Percentiles rank a stretch among this genome's conserved stretches.
Conservation (phyloP, 257 asterid genomes). For the Leonotis leonurus region DNA sequence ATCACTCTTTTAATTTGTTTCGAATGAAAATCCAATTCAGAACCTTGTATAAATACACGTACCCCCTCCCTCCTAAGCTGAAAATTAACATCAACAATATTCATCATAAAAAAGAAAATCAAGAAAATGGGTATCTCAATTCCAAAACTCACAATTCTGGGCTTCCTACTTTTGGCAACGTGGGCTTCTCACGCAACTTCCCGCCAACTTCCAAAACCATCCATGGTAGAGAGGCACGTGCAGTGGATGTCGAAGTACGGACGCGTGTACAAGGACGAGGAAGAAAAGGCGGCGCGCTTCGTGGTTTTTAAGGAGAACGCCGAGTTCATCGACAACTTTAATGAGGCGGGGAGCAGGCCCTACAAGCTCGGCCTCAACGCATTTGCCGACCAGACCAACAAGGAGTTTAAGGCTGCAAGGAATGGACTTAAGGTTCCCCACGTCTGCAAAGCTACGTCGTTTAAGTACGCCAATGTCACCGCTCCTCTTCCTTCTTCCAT, state of each 20-base stretch:
- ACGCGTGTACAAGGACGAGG: slow-evolving; percentile 20
- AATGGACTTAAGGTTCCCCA: no score
- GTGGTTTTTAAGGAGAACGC: slow-evolving; percentile 26
- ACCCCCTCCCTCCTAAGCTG: no score
- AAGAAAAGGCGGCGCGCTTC: slow-evolving; percentile 34
- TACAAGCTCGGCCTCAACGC: slow-evolving; percentile 32
- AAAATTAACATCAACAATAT: no score
- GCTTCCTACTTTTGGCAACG: slow-evolving; percentile 3
- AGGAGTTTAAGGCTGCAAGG: slow-evolving; percentile 25
- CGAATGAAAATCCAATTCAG: no score
- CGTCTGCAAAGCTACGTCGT: no score
- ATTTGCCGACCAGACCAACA: slow-evolving; percentile 36
- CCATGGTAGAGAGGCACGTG: slow-evolving; percentile 26
- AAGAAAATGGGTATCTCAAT: neutral
- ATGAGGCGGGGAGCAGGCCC: slow-evolving; percentile 12
- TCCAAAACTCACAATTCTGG: neutral
- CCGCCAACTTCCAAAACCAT: neutral
- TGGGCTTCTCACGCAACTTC: slow-evolving; percentile 6
- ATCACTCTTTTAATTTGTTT: no score
- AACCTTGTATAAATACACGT: no score
- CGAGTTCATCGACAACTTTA: slow-evolving; percentile 23
- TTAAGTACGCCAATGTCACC: slow-evolving; percentile 23
- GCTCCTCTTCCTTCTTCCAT: slow-evolving; percentile 22
- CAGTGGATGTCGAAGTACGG: slow-evolving; percentile 27
- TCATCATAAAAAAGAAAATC: neutral